Evolutionary conservation across 2,329 filamentous ascomycete genomes (phyloP).

Genomic region (Cucurbitaria berberidis): DNA sequence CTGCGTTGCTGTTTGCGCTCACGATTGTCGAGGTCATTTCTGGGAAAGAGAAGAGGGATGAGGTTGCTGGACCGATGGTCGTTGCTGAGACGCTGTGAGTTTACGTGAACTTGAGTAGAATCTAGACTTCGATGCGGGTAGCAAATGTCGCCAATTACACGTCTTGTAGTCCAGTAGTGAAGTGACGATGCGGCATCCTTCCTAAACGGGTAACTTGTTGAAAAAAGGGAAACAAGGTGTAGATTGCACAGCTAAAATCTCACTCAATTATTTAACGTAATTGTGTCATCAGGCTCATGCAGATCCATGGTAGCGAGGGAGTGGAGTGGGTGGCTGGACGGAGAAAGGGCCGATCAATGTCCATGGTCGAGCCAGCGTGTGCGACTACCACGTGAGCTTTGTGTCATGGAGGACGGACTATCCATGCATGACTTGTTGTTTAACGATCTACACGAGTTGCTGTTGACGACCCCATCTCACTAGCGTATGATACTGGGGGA

Average conservation of each 20-base stretch:
- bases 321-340: background rate
- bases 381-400: no score
- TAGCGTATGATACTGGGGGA: no score
- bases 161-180: no score
- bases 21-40: conserved; percentile 46
- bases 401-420: no score
- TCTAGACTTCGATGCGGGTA: background rate
- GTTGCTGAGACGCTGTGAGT: conserved; percentile 39
- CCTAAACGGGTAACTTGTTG: background rate
- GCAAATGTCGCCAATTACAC: no score
- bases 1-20: conserved; percentile 47
- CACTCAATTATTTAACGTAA: background rate
- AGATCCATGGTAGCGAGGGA: background rate
- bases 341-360: background rate
- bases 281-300: background rate
- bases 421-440: no score
- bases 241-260: conserved; percentile 4
- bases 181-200: no score
- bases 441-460: no score
- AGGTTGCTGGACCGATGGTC: conserved; percentile 58
- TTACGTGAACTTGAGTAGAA: no score
- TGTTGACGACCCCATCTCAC: no score
- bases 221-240: background rate
- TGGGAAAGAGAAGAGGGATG: conserved; percentile 56
- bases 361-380: no score